These are phyloP conservation scores for Colletotrichum musae DNA, from an alignment of 2,329 filamentous ascomycete genomes.

Conservation along the genomic window DNA sequence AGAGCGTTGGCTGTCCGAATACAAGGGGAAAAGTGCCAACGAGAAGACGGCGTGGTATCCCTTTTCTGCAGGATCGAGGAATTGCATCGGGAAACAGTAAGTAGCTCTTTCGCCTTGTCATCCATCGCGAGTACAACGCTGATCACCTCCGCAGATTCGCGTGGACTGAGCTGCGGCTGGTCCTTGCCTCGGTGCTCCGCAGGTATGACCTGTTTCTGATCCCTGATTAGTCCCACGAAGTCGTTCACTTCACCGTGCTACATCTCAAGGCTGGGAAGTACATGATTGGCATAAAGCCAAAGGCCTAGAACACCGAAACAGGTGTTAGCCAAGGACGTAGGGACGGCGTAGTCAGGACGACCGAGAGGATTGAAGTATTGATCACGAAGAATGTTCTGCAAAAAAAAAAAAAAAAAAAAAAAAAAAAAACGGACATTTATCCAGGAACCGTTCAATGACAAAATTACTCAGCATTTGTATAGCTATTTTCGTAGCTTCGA, in stretches of 20 bases:
- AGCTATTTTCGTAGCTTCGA: too few relatives aligned
- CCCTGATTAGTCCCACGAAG: conserved; percentile 4
- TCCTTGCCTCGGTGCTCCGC: conserved; percentile 3
- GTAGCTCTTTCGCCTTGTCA: background rate
- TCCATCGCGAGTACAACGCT: background rate
- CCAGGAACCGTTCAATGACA: too few relatives aligned
- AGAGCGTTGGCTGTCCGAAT: conserved; percentile 19
- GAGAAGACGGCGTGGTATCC: conserved; percentile 19
- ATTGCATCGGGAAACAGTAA: conserved; percentile 13
- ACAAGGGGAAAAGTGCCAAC: conserved; percentile 4
- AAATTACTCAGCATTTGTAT: too few relatives aligned
- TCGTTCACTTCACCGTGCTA: conserved; percentile 4
- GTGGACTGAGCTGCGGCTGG: conserved; percentile 10
- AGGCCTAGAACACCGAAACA: background rate
- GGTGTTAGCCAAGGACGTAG: too few relatives aligned
- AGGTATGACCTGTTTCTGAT: conserved; percentile 10
- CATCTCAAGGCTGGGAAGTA: conserved; percentile 18
- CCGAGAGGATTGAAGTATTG: too few relatives aligned
- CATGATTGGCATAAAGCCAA: conserved; percentile 8
- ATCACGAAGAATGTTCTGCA: too few relatives aligned
- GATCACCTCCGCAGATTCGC: conserved; percentile 4
- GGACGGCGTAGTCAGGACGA: too few relatives aligned
- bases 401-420: too few relatives aligned
- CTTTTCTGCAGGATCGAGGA: conserved; percentile 22
- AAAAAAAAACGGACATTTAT: too few relatives aligned